Evolutionary conservation across 2,329 filamentous ascomycete species (phyloP).

Genomic region (Rhynchosporium graminicola): DNA sequence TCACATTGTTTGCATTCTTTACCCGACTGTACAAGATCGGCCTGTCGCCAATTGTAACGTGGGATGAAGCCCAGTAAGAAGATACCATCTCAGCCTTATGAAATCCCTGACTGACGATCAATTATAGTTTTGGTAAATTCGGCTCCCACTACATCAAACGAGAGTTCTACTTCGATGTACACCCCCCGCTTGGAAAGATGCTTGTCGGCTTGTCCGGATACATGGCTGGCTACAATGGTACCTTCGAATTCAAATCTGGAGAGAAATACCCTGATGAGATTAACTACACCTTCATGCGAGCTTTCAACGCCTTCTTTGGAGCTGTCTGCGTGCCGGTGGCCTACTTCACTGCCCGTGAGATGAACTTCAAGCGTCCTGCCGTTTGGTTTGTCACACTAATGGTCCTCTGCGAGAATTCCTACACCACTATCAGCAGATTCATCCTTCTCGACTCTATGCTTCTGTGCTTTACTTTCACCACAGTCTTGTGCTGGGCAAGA

Average conservation of each 20-base stretch:
- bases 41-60: constrained; percentile 71
- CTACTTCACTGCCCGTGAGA: constrained; percentile 90
- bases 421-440: constrained; percentile 97
- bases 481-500: constrained; percentile 94
- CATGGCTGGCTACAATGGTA: constrained; percentile 96
- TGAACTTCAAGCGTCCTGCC: constrained; percentile 81
- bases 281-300: constrained; percentile 97
- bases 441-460: constrained; percentile 99
- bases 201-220: constrained; percentile 95
- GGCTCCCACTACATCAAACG: constrained; percentile 98
- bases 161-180: constrained; percentile 98
- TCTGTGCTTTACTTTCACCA: constrained; percentile 97
- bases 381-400: constrained; percentile 96
- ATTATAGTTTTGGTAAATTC: constrained; percentile 84
- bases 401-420: constrained; percentile 98
- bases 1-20: constrained; percentile 63
- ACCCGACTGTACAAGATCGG: constrained; percentile 71
- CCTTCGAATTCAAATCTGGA: constrained; percentile 99
- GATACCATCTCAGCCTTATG: constrained; percentile 41
- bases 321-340: constrained; percentile 90
- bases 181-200: constrained; percentile 97
- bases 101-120: constrained; percentile 24
- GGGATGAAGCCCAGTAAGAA: constrained; percentile 74
- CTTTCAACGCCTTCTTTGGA: constrained; percentile 95
- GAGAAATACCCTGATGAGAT: constrained; percentile 92